Conservation (phyloP, 306 rosid genomes). For the Cucurbita argyrosperma region DNA sequence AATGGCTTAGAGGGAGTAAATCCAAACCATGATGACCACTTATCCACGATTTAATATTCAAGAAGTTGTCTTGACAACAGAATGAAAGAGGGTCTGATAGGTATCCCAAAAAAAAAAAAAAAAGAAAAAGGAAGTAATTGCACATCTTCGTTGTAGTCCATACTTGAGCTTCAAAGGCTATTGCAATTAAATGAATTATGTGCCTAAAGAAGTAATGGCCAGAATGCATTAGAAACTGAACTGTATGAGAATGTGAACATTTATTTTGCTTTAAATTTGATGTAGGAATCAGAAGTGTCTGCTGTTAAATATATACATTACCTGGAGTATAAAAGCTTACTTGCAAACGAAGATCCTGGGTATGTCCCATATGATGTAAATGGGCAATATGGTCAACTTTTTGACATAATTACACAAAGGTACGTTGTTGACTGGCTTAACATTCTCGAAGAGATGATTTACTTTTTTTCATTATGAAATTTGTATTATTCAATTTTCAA, state of each 20-base stretch:
- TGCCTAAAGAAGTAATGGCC: background rate
- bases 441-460: background rate
- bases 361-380: slow-evolving; percentile 64
- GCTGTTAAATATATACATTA: slow-evolving; percentile 76
- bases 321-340: slow-evolving; percentile 48
- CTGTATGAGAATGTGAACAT: background rate
- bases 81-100: background rate
- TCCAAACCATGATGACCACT: background rate
- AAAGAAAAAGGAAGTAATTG: background rate
- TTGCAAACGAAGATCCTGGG: slow-evolving; percentile 54
- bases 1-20: background rate
- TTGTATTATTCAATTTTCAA: background rate
- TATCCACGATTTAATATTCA: background rate
- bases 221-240: background rate
- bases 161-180: background rate
- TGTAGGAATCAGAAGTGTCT: slow-evolving; percentile 85
- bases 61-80: background rate
- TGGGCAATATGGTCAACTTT: slow-evolving; percentile 67
- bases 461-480: background rate
- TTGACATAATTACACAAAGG: slow-evolving; percentile 65
- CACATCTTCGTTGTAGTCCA: background rate
- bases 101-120: background rate
- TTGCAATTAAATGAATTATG: no score
- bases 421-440: slow-evolving; percentile 6
- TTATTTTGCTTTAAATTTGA: slow-evolving; percentile 7